Evolutionary conservation across 305 asterid species (phyloP).

Genomic region (Plantago coronopus): DNA sequence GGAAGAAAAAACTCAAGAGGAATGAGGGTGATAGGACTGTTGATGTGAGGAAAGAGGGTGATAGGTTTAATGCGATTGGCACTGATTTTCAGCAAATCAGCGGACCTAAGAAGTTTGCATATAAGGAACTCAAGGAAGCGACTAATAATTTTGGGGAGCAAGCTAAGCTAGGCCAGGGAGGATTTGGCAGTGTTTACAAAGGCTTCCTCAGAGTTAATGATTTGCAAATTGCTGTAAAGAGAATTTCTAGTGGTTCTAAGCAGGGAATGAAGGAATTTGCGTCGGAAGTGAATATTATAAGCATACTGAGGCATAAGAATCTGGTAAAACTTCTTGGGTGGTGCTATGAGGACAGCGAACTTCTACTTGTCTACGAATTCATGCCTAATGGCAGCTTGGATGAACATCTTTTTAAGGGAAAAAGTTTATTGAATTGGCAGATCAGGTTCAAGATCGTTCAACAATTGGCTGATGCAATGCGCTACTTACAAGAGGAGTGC

Average conservation of each 20-base stretch:
- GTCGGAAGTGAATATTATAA: slow-evolving; percentile 53
- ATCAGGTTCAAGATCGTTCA: slow-evolving; percentile 36
- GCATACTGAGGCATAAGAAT: slow-evolving; percentile 43
- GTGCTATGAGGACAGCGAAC: slow-evolving; percentile 40
- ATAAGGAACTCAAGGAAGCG: slow-evolving; percentile 26
- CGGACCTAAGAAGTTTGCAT: slow-evolving; percentile 35
- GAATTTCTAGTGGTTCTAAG: slow-evolving; percentile 38
- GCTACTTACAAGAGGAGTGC: slow-evolving; percentile 66
- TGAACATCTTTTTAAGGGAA: slow-evolving; percentile 41
- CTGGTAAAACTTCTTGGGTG: slow-evolving; percentile 49
- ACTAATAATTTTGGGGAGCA: slow-evolving; percentile 33
- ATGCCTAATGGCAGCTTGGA: slow-evolving; percentile 59
- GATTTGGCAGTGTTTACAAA: slow-evolving; percentile 52
- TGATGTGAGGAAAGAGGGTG: no score
- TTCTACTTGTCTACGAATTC: slow-evolving; percentile 47
- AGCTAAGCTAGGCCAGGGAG: slow-evolving; percentile 59
- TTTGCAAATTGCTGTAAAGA: slow-evolving; percentile 42
- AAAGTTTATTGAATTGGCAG: slow-evolving; percentile 35
- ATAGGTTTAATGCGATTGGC: slow-evolving; percentile 19
- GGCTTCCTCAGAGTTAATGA: slow-evolving; percentile 33
- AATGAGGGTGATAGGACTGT: background rate
- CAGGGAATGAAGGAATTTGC: slow-evolving; percentile 45
- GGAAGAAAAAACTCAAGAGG: slow-evolving; percentile 21
- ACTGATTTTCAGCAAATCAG: slow-evolving; percentile 31
- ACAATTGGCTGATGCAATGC: slow-evolving; percentile 50